These are phyloP conservation scores for Zoysia matrella DNA, from an alignment of 202 grass and related monocot genomes.

Conservation along the genomic window DNA sequence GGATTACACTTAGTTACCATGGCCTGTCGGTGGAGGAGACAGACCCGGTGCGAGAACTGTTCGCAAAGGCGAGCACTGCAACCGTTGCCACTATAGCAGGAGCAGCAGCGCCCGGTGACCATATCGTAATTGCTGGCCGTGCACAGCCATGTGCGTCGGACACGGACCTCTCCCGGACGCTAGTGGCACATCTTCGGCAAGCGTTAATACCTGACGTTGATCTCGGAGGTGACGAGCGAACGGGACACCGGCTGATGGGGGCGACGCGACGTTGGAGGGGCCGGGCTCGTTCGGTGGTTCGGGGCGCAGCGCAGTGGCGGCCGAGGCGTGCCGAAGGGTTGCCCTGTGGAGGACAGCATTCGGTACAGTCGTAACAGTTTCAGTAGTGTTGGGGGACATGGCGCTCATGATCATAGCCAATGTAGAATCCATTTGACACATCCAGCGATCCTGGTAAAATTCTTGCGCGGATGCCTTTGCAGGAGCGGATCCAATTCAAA, in stretches of 20 bases:
- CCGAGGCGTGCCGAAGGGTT: constrained; percentile 3
- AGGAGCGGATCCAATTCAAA: too few relatives aligned
- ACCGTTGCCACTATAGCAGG: background rate
- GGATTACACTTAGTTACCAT: background rate
- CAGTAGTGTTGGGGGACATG: background rate
- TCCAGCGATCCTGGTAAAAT: too few relatives aligned
- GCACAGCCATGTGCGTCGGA: background rate
- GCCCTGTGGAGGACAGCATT: background rate
- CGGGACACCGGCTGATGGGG: background rate
- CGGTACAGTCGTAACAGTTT: background rate
- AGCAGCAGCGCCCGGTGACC: background rate
- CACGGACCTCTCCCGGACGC: background rate
- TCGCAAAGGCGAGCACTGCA: background rate
- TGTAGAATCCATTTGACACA: background rate
- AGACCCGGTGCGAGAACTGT: constrained; percentile 28
- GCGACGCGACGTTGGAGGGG: background rate
- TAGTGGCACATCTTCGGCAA: constrained; percentile 1
- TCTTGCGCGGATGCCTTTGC: too few relatives aligned
- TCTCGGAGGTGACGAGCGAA: background rate
- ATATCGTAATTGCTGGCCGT: background rate
- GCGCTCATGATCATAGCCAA: background rate
- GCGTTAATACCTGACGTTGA: background rate
- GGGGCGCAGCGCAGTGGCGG: constrained; percentile 1
- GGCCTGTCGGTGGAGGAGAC: constrained; percentile 35
- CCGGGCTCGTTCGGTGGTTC: background rate